A percentile compares a stretch with the other conserved stretches of the same genome.
Evolutionary conservation across 257 asterid genomes (phyloP).

Genomic region (Penstemon eatonii): DNA sequence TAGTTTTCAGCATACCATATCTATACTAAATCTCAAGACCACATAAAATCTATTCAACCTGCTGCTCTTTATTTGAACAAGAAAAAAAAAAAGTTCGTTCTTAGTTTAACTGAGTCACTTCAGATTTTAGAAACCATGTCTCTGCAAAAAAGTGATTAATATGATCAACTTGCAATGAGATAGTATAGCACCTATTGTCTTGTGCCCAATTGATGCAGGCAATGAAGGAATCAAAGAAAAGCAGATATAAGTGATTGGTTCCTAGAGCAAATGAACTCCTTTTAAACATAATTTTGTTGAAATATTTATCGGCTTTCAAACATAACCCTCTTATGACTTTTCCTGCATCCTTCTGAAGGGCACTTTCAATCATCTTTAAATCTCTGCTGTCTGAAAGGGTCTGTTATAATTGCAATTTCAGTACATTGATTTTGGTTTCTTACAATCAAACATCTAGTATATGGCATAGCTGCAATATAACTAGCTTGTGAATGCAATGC

Average conservation of each 20-base stretch:
- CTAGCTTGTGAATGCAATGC: constrained; percentile 1
- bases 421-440: constrained; percentile 3
- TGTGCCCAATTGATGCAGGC: too few relatives aligned
- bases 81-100: neutral
- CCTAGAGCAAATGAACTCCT: too few relatives aligned
- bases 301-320: too few relatives aligned
- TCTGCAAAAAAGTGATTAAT: too few relatives aligned
- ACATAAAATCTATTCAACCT: constrained; percentile 15
- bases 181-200: too few relatives aligned
- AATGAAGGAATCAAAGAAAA: too few relatives aligned
- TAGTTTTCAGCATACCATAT: neutral
- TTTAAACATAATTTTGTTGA: too few relatives aligned
- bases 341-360: constrained; percentile 7
- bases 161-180: too few relatives aligned
- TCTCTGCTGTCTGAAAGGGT: neutral
- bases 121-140: too few relatives aligned
- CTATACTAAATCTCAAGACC: constrained; percentile 2
- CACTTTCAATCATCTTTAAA: constrained; percentile 12
- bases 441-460: constrained; percentile 12
- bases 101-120: too few relatives aligned
- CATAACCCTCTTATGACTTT: neutral
- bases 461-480: neutral
- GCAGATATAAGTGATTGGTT: too few relatives aligned
- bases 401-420: constrained; percentile 19
- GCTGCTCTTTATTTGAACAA: neutral